Conservation (phyloP, 768 basidiomycete genomes). For the Panaeolus cyanescens region DNA sequence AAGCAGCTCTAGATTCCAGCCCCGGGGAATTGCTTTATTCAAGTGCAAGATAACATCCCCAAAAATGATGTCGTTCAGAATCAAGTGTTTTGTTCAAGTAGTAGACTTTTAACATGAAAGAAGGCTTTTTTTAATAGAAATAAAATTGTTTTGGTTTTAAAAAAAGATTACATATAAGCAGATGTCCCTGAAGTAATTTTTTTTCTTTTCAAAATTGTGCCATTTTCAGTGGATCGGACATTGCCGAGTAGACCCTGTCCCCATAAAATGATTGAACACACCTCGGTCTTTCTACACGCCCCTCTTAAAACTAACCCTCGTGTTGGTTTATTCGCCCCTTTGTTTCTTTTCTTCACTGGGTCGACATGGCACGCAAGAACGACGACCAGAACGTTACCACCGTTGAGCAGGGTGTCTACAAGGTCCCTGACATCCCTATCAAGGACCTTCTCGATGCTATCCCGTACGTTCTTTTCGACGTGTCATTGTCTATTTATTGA, state of each 20-base stretch:
- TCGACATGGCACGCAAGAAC: constrained; percentile 34
- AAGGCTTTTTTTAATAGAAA: too few species aligned
- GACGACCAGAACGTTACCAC: constrained; percentile 30
- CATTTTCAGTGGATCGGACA: constrained; percentile 11
- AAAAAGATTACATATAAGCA: too few species aligned
- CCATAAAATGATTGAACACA: constrained; percentile 26
- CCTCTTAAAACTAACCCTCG: constrained; percentile 3
- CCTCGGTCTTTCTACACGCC: constrained; percentile 12
- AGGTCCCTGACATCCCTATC: constrained; percentile 83
- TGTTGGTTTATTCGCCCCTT: constrained; percentile 8
- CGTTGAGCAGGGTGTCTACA: constrained; percentile 58
- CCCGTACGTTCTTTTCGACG: constrained; percentile 54
- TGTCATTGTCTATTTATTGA: constrained; percentile 7
- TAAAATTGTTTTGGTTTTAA: too few species aligned
- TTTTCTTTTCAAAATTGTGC: not conserved
- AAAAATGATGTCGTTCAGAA: constrained; percentile 7
- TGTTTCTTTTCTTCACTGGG: constrained; percentile 10
- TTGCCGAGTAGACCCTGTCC: constrained; percentile 12
- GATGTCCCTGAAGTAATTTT: too few species aligned
- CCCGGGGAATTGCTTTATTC: not conserved
- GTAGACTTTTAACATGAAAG: too few species aligned
- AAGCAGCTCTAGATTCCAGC: not conserved
- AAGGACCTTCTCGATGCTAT: constrained; percentile 86
- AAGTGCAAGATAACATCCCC: constrained; percentile 1
- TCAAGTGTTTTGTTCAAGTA: too few species aligned